A percentile compares a stretch with the other conserved stretches of the same genome.
Conservation (phyloP, 2,329 filamentous ascomycete species). For the Chaetomiaceae sp. region DNA sequence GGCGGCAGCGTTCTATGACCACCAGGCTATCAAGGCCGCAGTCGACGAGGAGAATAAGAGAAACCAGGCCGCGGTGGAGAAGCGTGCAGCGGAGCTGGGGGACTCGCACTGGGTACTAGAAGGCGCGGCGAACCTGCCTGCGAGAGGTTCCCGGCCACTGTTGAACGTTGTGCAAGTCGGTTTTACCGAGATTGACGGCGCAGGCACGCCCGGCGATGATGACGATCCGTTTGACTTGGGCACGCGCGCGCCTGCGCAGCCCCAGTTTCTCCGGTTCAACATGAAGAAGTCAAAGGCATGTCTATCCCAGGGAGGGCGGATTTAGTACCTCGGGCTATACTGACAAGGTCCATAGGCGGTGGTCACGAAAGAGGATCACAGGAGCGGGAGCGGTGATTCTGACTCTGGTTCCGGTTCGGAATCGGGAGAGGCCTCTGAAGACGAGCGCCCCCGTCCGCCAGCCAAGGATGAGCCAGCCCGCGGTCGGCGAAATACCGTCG, state of each 20-base stretch:
- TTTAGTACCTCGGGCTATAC: neutral
- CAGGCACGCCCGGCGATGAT: conserved; percentile 31
- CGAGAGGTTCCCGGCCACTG: conserved; percentile 34
- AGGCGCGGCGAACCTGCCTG: conserved; percentile 39
- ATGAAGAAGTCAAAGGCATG: conserved; percentile 31
- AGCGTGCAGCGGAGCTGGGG: conserved; percentile 56
- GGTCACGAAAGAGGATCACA: conserved; percentile 10
- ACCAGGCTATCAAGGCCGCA: conserved; percentile 58
- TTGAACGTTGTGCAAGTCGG: conserved; percentile 58
- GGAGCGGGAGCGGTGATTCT: conserved; percentile 14
- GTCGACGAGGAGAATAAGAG: conserved; percentile 64
- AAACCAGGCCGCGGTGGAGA: conserved; percentile 56
- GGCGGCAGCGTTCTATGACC: conserved; percentile 48
- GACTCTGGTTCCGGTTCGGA: conserved; percentile 26
- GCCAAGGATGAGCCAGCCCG: conserved; percentile 23
- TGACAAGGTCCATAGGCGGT: conserved; percentile 8
- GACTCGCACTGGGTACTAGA: conserved; percentile 75
- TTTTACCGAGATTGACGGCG: conserved; percentile 47
- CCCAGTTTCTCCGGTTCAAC: conserved; percentile 30
- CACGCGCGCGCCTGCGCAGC: conserved; percentile 11
- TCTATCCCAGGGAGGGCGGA: neutral
- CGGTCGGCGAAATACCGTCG: conserved; percentile 20
- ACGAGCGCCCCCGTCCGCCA: conserved; percentile 15
- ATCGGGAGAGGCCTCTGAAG: conserved; percentile 38
- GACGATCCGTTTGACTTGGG: conserved; percentile 28